These are phyloP conservation scores for Ceraceosorus guamensis DNA, from an alignment of 1,284 basidiomycete genomes.

Conservation along the genomic window DNA sequence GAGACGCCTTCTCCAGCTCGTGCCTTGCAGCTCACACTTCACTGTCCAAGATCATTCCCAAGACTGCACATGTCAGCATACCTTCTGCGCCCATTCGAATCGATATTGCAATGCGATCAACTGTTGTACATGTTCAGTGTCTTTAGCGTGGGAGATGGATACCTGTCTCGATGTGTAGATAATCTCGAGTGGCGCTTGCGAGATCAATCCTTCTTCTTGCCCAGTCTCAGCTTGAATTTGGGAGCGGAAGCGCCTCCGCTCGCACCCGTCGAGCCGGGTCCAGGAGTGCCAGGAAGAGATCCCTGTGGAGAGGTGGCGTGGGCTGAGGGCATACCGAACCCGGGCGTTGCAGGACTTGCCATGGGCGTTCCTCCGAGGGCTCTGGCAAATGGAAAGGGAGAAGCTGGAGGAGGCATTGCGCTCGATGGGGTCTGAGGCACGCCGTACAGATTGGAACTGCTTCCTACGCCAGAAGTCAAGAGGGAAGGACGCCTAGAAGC, in stretches of 20 bases:
- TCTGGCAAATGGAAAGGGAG: background rate
- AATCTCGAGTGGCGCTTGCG: no score
- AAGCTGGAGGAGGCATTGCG: background rate
- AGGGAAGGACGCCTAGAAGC: background rate
- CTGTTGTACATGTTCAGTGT: no score
- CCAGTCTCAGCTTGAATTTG: constrained; percentile 7
- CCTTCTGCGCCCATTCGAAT: no score
- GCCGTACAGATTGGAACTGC: background rate
- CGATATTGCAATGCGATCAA: no score
- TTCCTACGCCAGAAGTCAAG: background rate
- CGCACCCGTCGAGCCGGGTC: background rate
- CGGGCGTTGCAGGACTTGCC: constrained; percentile 3
- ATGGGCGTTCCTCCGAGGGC: constrained; percentile 3
- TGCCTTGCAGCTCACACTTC: no score
- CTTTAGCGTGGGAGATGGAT: no score
- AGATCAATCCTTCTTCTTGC: background rate
- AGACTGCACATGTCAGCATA: no score
- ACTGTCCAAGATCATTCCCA: no score
- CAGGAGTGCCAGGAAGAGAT: background rate
- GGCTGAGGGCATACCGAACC: background rate
- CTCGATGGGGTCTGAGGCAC: background rate
- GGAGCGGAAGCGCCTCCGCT: constrained; percentile 3
- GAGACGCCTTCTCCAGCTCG: background rate
- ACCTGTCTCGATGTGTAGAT: no score
- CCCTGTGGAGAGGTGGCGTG: background rate